Percentiles rank a stretch among this genome's conserved stretches.
These are phyloP conservation scores for Puccinia novopanici DNA, from an alignment of 1,284 basidiomycete species.

Conservation along the genomic window DNA sequence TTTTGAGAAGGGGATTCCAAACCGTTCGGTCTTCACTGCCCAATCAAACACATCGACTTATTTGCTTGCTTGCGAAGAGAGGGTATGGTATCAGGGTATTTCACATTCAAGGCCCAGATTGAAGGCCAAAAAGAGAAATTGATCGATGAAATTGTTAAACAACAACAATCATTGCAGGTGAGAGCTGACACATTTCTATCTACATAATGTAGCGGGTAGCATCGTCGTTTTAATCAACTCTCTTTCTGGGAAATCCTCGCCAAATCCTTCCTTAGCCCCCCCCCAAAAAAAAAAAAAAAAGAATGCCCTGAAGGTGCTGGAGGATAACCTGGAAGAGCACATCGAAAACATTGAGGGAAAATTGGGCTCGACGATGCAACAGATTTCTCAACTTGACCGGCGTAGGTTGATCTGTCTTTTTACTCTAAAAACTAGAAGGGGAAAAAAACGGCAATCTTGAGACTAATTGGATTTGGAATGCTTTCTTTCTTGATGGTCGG, in stretches of 20 bases:
- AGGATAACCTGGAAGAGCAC: not conserved
- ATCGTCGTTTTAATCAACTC: too few relatives aligned
- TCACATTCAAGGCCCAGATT: conserved; percentile 5
- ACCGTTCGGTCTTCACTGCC: not conserved
- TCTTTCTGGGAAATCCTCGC: not conserved
- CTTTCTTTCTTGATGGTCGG: not conserved
- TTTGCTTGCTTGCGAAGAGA: not conserved
- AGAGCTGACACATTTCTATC: not conserved
- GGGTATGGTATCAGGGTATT: conserved; percentile 2
- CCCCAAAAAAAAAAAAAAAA: not conserved
- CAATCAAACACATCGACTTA: not conserved
- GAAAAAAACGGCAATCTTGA: too few relatives aligned
- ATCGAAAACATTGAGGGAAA: not conserved
- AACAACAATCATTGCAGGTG: conserved; percentile 27
- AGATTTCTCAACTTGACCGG: conserved; percentile 11
- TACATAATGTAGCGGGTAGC: too few relatives aligned
- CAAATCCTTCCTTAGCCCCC: not conserved
- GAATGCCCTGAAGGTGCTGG: not conserved
- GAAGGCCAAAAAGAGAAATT: conserved; percentile 4
- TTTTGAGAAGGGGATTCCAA: not conserved
- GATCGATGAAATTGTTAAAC: conserved; percentile 5
- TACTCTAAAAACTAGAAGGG: not conserved
- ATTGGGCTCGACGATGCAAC: conserved; percentile 13
- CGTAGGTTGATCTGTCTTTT: not conserved
- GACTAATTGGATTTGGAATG: too few relatives aligned